Base-by-base conservation (phyloP, 2,329 filamentous ascomycete species). In the Metarhizium brunneum region DNA sequence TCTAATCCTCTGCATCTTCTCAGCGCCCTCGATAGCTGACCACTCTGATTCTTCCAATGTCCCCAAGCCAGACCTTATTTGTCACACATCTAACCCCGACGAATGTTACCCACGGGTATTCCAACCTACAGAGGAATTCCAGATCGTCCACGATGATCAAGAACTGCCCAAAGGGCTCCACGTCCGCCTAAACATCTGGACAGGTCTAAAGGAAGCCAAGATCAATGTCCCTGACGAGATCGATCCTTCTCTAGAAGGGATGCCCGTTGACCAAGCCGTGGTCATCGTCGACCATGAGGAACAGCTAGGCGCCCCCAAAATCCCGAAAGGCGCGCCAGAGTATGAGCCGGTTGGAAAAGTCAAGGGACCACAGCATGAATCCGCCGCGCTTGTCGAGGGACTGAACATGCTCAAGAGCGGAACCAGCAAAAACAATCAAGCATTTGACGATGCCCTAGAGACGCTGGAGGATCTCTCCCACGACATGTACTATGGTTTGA, bases 81-180 rank as follows among this genome's bases (percentile, higher is more conserved):
- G 85, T 61, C 82, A 85, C 66, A 82, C 80, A 47, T 71, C 76
- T 50, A 76, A 85, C 61, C 71, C 75, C 0, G 68, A 75, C 49
- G 84, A 86, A 56, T 88, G 85, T 67, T 88, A 88, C 61, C 83
- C 85, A 1, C 78, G 76, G 50, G 59, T 85, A 2, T 88, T 88
- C 58, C 73, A 79, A 55, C 74, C 85, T 1, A 88, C 84, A 1
- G 71, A 84, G 50, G 77, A 86, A 56, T 88, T 88, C 60, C 83
- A 86, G 66, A 64, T 70, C 7, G 75, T 88, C 45, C 81, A 76
- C 57, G 76, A 82, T 40, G 85, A 86, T 61, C 85, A 88, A 66
- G 79, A 86, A 42, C 65, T 88, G 3, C 85, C 85, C 1, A 69
- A 75, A 0, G 85, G 85, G 6, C 76, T 88, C 4, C 85, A 88